Evolutionary conservation across 257 asterid species (phyloP).

Genomic region (Solanum rostratum): DNA sequence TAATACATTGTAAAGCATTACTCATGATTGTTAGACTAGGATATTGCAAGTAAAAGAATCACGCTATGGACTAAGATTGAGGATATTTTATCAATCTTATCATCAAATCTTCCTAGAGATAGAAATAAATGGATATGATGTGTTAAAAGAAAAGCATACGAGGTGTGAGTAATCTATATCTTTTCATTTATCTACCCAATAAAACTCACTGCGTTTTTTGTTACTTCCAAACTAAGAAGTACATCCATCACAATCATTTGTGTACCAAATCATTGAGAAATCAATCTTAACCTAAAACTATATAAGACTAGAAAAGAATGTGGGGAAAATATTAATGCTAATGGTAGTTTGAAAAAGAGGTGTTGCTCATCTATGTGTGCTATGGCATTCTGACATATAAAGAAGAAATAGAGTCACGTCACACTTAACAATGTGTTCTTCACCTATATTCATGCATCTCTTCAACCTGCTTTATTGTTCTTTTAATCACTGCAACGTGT

Average conservation of each 20-base stretch:
- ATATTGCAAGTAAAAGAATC: neutral
- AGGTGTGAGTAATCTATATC: neutral
- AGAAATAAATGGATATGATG: neutral
- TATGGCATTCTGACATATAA: neutral
- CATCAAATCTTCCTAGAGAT: neutral
- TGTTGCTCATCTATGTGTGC: neutral
- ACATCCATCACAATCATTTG: neutral
- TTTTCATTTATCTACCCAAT: neutral
- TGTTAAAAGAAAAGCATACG: neutral
- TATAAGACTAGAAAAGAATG: neutral
- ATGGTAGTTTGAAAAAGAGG: neutral
- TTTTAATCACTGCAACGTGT: neutral
- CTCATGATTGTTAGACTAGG: neutral
- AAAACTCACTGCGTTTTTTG: neutral
- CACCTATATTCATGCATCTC: neutral
- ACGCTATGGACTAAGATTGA: neutral
- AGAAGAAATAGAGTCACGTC: neutral
- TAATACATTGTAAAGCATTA: neutral
- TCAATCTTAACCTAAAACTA: neutral
- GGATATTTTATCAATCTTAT: neutral
- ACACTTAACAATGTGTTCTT: neutral
- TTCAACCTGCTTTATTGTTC: neutral
- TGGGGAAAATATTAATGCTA: neutral
- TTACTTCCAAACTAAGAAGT: neutral
- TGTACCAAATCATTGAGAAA: neutral